Conservation (phyloP, 768 basidiomycete genomes). For the Mycena pura region DNA sequence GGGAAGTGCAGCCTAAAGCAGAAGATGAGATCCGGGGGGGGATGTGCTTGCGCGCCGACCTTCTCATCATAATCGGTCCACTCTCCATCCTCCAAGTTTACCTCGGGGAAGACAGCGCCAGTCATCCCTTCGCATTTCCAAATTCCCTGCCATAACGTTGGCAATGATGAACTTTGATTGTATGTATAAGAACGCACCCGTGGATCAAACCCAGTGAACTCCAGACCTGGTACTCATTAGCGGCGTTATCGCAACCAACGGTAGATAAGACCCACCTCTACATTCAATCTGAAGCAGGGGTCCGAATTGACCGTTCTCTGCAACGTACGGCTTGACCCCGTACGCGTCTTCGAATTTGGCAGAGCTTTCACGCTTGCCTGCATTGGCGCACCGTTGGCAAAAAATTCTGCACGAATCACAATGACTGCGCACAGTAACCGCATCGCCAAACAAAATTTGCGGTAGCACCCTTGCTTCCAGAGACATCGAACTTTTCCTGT, state of each 20-base stretch:
- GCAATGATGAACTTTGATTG: neutral
- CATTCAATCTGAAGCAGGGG: constrained; percentile 81
- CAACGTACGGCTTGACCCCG: constrained; percentile 59
- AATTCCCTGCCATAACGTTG: constrained; percentile 57
- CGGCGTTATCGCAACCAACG: neutral
- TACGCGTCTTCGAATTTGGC: constrained; percentile 74
- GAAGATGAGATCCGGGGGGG: constrained; percentile 4
- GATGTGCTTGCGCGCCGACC: constrained; percentile 45
- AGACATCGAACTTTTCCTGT: constrained; percentile 72
- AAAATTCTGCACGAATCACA: neutral
- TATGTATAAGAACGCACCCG: constrained; percentile 50
- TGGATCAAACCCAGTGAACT: constrained; percentile 81
- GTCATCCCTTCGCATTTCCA: constrained; percentile 79
- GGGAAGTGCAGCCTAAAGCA: constrained; percentile 58
- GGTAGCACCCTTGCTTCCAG: constrained; percentile 67
- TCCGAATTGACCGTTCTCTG: constrained; percentile 66
- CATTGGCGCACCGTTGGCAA: constrained; percentile 1
- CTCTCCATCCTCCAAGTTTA: constrained; percentile 69
- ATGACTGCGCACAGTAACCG: constrained; percentile 54
- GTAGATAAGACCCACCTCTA: constrained; percentile 40
- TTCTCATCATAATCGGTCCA: constrained; percentile 96
- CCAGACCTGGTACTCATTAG: constrained; percentile 57
- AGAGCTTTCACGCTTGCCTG: constrained; percentile 79
- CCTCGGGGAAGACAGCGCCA: constrained; percentile 63
- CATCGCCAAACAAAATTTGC: constrained; percentile 88